Evolutionary conservation across 768 basidiomycete species (phyloP).

Genomic region (Multifurca ochricompacta): DNA sequence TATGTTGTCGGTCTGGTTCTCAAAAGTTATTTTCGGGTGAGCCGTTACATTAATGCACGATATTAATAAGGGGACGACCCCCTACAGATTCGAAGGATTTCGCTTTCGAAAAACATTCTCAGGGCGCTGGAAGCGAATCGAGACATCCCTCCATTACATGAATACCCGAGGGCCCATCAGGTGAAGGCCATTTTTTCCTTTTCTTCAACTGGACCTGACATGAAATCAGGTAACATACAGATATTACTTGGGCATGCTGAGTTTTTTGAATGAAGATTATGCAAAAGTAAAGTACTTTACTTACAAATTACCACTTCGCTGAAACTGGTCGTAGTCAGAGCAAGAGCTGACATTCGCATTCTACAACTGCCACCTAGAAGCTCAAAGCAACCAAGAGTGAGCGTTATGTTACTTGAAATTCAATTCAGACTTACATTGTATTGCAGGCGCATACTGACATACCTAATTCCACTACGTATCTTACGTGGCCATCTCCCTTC

Average conservation of each 20-base stretch:
- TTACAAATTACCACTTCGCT: not conserved
- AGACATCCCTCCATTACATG: slow-evolving; percentile 70
- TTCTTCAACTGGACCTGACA: slow-evolving; percentile 11
- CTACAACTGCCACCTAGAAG: slow-evolving; percentile 65
- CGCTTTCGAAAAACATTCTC: slow-evolving; percentile 85
- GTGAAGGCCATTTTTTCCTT: slow-evolving; percentile 32
- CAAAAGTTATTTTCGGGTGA: slow-evolving; percentile 90
- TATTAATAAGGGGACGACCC: not conserved
- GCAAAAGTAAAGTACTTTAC: slow-evolving; percentile 67
- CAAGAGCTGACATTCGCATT: slow-evolving; percentile 83
- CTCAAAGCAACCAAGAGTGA: slow-evolving; percentile 78
- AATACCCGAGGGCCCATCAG: slow-evolving; percentile 82
- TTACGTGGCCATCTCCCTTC: slow-evolving; percentile 85
- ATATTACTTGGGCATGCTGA: slow-evolving; percentile 93
- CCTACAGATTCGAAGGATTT: slow-evolving; percentile 78
- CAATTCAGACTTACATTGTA: not conserved
- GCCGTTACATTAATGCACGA: slow-evolving; percentile 25
- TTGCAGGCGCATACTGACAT: slow-evolving; percentile 78
- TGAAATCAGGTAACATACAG: slow-evolving; percentile 74
- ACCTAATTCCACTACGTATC: slow-evolving; percentile 83
- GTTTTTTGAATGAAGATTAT: slow-evolving; percentile 90
- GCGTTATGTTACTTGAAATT: slow-evolving; percentile 24
- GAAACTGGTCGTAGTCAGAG: slow-evolving; percentile 52
- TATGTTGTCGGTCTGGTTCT: slow-evolving; percentile 85
- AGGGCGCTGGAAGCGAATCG: slow-evolving; percentile 79